Evolutionary conservation across 306 rosid genomes (phyloP).

Genomic region (Heteromeles arbutifolia): DNA sequence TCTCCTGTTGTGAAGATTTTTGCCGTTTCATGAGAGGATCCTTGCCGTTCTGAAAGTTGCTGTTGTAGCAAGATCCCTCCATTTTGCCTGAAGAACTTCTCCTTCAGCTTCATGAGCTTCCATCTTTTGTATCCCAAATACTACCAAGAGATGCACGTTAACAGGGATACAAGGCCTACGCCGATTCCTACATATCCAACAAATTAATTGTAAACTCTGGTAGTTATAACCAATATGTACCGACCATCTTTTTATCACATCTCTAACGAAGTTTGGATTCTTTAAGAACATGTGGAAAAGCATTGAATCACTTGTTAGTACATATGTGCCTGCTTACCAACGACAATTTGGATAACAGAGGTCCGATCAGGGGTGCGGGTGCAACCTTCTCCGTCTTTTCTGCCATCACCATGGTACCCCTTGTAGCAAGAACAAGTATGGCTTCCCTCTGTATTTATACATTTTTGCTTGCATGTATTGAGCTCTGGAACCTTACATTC

Average conservation of each 20-base stretch:
- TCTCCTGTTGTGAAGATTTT: slow-evolving; percentile 21
- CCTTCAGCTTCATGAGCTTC: slow-evolving; percentile 22
- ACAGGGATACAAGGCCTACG: slow-evolving; percentile 3
- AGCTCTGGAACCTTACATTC: neutral
- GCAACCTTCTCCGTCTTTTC: slow-evolving; percentile 4
- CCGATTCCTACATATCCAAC: slow-evolving; percentile 12
- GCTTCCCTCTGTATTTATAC: slow-evolving; percentile 6
- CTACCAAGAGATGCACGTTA: slow-evolving; percentile 19
- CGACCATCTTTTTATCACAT: too few species aligned
- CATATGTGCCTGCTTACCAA: neutral
- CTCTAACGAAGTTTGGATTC: too few species aligned
- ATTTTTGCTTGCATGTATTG: neutral
- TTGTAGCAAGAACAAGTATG: neutral
- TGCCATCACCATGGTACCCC: slow-evolving; percentile 12
- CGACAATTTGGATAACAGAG: neutral
- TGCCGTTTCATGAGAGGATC: neutral
- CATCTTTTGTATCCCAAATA: slow-evolving; percentile 24
- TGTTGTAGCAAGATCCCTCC: slow-evolving; percentile 33
- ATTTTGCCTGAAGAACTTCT: slow-evolving; percentile 26
- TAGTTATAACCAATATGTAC: too few species aligned
- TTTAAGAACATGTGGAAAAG: too few species aligned
- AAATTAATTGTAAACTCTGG: too few species aligned
- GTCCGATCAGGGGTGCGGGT: neutral
- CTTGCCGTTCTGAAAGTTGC: slow-evolving; percentile 11
- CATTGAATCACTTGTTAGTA: too few species aligned